Evolutionary conservation across 1,284 basidiomycete species (phyloP).

Genomic region (Fomitopsis schrenkii): DNA sequence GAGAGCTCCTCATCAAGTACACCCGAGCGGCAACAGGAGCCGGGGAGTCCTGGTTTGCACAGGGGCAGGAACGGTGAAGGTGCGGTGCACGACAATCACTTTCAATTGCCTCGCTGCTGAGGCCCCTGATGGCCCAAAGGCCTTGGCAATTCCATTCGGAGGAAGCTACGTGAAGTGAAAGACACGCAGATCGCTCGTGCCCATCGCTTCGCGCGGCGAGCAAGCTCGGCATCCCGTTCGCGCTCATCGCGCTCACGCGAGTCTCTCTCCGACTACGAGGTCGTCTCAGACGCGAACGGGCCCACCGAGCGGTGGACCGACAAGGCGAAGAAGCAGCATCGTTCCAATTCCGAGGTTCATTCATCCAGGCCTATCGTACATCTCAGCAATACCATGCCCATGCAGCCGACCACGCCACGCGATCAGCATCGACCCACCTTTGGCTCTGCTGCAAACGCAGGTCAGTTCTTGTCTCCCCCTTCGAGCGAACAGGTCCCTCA

Average conservation of each 20-base stretch:
- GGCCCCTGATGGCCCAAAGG: conserved; percentile 2
- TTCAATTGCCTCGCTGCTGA: background rate
- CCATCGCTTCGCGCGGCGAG: conserved; percentile 16
- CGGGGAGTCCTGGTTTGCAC: background rate
- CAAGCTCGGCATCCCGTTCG: background rate
- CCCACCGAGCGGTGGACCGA: conserved; percentile 11
- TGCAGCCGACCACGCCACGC: background rate
- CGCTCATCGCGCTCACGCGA: conserved; percentile 1
- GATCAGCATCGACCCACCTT: background rate
- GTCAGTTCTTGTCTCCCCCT: background rate
- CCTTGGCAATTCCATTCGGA: conserved; percentile 23
- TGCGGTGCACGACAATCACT: background rate
- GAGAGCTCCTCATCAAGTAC: background rate
- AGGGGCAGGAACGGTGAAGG: background rate
- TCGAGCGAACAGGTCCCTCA: background rate
- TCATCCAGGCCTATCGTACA: conserved; percentile 15
- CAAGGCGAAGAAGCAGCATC: conserved; percentile 14
- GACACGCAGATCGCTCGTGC: conserved; percentile 20
- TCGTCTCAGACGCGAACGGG: background rate
- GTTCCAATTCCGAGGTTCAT: conserved; percentile 17
- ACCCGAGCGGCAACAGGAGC: background rate
- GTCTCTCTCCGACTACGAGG: background rate
- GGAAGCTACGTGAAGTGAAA: conserved; percentile 24
- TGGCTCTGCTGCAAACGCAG: background rate
- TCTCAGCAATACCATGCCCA: conserved; percentile 9